Base-by-base conservation (phyloP, 2,329 filamentous ascomycete genomes). In the Teratosphaeria nubilosa region DNA sequence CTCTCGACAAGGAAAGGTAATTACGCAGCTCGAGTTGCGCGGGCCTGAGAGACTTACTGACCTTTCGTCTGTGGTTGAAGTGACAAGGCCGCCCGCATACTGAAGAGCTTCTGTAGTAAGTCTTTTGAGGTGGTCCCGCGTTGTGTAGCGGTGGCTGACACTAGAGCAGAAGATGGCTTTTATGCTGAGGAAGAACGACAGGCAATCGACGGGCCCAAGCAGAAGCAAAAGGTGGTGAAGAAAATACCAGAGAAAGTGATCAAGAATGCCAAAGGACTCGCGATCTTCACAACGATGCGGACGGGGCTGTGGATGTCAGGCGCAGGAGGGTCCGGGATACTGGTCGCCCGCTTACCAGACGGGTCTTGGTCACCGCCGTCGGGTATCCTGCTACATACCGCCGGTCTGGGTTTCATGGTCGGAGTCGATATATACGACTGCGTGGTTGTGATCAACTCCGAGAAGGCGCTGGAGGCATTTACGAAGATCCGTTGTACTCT, bases 381-480 rank as follows among this genome's bases (percentile, higher is more conserved):
- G 0, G 91, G 89, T 53, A 91, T 97, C 64, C 82, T 96, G 76
- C 80, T 96, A 53, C 92, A 97, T 70, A 96, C 92, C 0, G 84
- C 90, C 0, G 90, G 88, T 0, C 80, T 96, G 34, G 92, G 91
- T 37, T 96, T 97, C 69, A 82, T 96, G 56, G 86, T 91, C 5
- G 92, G 91, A 2, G 87, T 96, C 48, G 92, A 97, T 70, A 91
- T 96, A 32, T 97, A 96, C 77, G 92, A 97, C 72, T 96, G 91
- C 69, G 88, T 97, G 14, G 82, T 96, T 9, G 88, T 96, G 37
- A 91, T 96, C 70, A 96, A 95, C 75, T 91, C 88, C 51, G 84
- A 88, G 52, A 82, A 89, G 58, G 90, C 91, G 6, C 77, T 97
- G 53, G 88, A 96, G 64, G 84, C 88, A 0, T 95, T 96, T 69